phyloP scores from a whole-genome alignment of 2,329 filamentous ascomycete genomes.

The Calonectria pauciramosa region DNA sequence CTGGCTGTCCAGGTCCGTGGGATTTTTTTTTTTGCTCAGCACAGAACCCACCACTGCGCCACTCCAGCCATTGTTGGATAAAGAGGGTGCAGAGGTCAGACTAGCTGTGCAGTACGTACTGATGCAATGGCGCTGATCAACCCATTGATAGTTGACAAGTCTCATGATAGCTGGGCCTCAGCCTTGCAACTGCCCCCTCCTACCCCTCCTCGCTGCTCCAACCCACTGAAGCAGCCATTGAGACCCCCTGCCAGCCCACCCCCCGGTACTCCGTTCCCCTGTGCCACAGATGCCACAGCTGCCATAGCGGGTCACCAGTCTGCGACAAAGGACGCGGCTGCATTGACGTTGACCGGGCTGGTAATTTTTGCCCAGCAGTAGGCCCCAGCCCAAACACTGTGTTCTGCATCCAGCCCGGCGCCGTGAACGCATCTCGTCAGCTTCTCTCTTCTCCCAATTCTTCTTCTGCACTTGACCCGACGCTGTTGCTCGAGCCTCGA shows the following conservation, averaged over 20 bases:
- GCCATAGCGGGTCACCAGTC: constrained; percentile 19
- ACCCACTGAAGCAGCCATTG: constrained; percentile 2
- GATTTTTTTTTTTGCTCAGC: not conserved
- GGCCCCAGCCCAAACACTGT: constrained; percentile 24
- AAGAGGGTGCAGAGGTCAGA: not conserved
- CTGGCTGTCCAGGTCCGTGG: constrained; percentile 8
- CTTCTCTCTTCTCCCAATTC: constrained; percentile 22
- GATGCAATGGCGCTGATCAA: constrained; percentile 17
- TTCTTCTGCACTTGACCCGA: constrained; percentile 9
- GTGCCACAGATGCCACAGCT: constrained; percentile 24
- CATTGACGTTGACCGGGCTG: constrained; percentile 19
- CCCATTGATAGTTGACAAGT: constrained; percentile 14
- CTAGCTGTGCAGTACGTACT: not conserved
- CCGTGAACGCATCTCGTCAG: constrained; percentile 27
- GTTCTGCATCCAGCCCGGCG: constrained; percentile 22
- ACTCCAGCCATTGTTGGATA: not conserved
- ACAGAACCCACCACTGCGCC: not conserved
- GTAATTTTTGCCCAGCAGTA: constrained; percentile 30
- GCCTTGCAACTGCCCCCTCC: constrained; percentile 9
- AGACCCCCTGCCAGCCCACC: constrained; percentile 4
- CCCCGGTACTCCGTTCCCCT: not conserved
- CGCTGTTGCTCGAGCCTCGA: constrained; percentile 1
- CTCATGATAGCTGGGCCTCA: constrained; percentile 8
- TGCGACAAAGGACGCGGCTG: constrained; percentile 18
- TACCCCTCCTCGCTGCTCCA: constrained; percentile 3